These are phyloP conservation scores for Teunomyces funiuensis DNA, from an alignment of 805 yeast genomes.

Conservation along the genomic window DNA sequence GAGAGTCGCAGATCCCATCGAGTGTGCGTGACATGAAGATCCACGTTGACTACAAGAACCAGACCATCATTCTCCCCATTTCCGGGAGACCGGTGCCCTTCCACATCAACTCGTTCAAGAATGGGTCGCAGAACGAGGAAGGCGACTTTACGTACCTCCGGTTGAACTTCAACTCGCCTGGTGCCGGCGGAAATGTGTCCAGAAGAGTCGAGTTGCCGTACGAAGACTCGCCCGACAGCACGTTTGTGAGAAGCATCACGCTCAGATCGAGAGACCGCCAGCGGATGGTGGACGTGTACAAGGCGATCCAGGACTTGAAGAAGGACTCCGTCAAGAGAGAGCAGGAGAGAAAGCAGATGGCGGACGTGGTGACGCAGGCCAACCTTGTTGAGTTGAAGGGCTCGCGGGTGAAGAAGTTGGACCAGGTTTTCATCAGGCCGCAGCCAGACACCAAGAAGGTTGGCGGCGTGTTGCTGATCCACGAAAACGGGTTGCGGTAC, in stretches of 20 bases:
- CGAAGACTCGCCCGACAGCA: slow-evolving; percentile 83
- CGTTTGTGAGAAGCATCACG: slow-evolving; percentile 83
- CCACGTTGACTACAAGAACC: slow-evolving; percentile 83
- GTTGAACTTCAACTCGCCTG: slow-evolving; percentile 91
- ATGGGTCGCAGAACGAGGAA: slow-evolving; percentile 93
- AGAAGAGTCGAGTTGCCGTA: slow-evolving; percentile 84
- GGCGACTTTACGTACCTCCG: slow-evolving; percentile 92
- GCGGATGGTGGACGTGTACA: slow-evolving; percentile 85
- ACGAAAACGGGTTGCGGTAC: slow-evolving; percentile 93
- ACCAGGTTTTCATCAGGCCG: slow-evolving; percentile 88
- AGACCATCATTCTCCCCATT: slow-evolving; percentile 86
- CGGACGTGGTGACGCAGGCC: slow-evolving; percentile 93
- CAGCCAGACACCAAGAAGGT: slow-evolving; percentile 96
- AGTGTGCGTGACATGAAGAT: slow-evolving; percentile 80
- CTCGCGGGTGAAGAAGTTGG: slow-evolving; percentile 83
- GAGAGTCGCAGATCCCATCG: slow-evolving; percentile 89
- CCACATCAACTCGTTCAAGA: slow-evolving; percentile 90
- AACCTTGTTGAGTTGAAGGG: slow-evolving; percentile 77
- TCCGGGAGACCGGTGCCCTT: slow-evolving; percentile 97
- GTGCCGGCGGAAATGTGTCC: slow-evolving; percentile 67
- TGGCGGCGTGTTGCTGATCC: slow-evolving; percentile 87
- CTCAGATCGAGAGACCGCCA: slow-evolving; percentile 88
- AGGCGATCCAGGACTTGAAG: slow-evolving; percentile 87
- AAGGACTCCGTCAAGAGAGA: slow-evolving; percentile 89
- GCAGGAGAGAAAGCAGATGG: slow-evolving; percentile 84